Evolutionary conservation across 306 rosid species (phyloP), one percentile per base, ranked within the genome.

Genomic region (Prunus mume): DNA sequence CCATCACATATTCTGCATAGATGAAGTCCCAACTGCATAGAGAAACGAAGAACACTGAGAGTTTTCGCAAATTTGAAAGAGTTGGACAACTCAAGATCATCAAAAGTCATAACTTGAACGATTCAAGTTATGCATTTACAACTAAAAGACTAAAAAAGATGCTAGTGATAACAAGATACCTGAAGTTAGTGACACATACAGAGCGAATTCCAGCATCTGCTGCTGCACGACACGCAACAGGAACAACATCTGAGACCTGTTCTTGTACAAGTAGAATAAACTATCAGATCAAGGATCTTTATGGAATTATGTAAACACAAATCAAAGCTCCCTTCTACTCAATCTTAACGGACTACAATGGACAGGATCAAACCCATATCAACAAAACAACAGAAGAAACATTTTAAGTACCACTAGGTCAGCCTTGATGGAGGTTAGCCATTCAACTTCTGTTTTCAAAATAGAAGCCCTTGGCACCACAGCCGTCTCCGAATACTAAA

Each of bases 201-300:
- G 99, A 91, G 32, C 97, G 96, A 82, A 96, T 96, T 74, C 98
- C 98, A 70, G 99, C 98, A 83, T 96, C 93, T 28, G 97, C 97
- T 28, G 97, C 99, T 3, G 99, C 99, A 50, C 93, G 96, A 68
- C 97, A 95, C 14, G 96, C 97, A 66, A 95, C 97, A 4, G 99
- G 99, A 75, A 92, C 99, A 80, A 95, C 97, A 87, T 95, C 99
- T 0, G 97, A 92, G 54, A 92, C 93, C 99, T 95, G 83, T 45
- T 73, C 71, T 62, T 57, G 51, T 74, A 28, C 77, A 78, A 74
- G 65, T 38, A 71, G 38, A 75, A 34, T 41, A 66, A 50, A 69
- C 51, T 6, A 41, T 41, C 43, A 27, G 50, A 67, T 38, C 17
- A 67, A 22, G 58, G 49, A 63, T 61, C 80, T 79, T 56, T 73